Base-by-base conservation (phyloP, 1,284 basidiomycete species). In the Butyriboletus appendiculatus region DNA sequence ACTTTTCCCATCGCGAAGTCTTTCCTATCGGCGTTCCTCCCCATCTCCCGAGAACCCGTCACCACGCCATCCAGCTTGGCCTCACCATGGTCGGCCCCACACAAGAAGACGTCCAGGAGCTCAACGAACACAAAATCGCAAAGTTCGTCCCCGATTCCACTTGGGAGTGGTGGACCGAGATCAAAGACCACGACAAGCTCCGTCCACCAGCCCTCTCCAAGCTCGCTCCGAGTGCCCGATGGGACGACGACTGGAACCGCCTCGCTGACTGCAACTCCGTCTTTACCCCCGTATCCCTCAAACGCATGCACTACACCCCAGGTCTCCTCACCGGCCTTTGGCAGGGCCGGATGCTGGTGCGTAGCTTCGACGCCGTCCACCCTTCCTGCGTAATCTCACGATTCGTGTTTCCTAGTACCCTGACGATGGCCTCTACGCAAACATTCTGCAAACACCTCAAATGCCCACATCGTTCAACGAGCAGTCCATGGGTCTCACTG, bases 171-270 rank as follows among this genome's bases (percentile, higher is more conserved):
- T 64, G 60, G 58, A 41, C 39, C 18, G 46, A 56, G 4, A 55
- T 67, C 53, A 30, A 48, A 3, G 79, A 77, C 75, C 64, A 71
- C 38, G 67, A 67, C 24, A 52, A 55, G 2, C 70, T 76, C 60
- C 64, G 20, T 40, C 4, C 14, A 3, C 42, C 59, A 6, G 58
- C 35, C 8, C 61, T 70, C 45, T 60, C 65, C 24, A 66, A 65
- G 16, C 65, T 66, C 42, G 63, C 73, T 14, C 64, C 66, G 26
- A 82, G 80, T 45, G 64, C 60, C 1, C 59, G 61, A 11, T 86
- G 80, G 79, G 87, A 89, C 60, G 70, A 76, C 51, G 82, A 85
- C 53, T 87, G 83, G 79, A 79, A 78, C 60, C 73, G 86, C 4
- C 66, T 79, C 50, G 68, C 75, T 4, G 69, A 77, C 28, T 88